phyloP scores from a whole-genome alignment of 345 rosid species.

The Eucalyptus grandis region DNA sequence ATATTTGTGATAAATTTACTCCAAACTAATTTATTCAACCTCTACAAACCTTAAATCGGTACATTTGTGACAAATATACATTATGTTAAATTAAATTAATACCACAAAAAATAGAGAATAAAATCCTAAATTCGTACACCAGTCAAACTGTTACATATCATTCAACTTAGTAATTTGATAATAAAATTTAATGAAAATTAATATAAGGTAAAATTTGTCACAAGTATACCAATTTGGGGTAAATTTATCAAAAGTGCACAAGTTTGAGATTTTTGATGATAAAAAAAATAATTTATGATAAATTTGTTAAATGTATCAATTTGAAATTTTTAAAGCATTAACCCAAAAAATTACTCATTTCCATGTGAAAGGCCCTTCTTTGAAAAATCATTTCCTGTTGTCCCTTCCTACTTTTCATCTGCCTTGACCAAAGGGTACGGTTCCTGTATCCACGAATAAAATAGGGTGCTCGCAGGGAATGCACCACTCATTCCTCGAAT shows the following conservation, averaged over 20 bases:
- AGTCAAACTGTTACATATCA: no score
- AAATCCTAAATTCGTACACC: fast-evolving
- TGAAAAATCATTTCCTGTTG: neutral
- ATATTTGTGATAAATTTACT: no score
- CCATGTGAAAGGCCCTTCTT: neutral
- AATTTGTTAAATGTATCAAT: fast-evolving
- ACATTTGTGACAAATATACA: no score
- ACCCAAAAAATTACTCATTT: neutral
- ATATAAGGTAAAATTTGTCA: fast-evolving
- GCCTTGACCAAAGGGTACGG: neutral
- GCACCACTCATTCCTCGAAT: neutral
- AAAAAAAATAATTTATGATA: fast-evolving
- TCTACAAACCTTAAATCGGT: fast-evolving
- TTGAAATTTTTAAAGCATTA: fast-evolving
- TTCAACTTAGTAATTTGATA: no score
- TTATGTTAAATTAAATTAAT: no score
- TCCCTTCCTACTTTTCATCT: neutral
- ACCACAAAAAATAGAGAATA: no score
- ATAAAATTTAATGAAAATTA: no score
- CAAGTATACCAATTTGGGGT: fast-evolving
- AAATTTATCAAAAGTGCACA: no score
- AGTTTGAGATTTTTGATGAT: fast-evolving
- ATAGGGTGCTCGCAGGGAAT: neutral
- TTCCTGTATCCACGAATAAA: neutral
- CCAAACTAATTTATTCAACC: no score